Conservation (phyloP, 2,329 filamentous ascomycete genomes). For the Neonectria sp. region DNA sequence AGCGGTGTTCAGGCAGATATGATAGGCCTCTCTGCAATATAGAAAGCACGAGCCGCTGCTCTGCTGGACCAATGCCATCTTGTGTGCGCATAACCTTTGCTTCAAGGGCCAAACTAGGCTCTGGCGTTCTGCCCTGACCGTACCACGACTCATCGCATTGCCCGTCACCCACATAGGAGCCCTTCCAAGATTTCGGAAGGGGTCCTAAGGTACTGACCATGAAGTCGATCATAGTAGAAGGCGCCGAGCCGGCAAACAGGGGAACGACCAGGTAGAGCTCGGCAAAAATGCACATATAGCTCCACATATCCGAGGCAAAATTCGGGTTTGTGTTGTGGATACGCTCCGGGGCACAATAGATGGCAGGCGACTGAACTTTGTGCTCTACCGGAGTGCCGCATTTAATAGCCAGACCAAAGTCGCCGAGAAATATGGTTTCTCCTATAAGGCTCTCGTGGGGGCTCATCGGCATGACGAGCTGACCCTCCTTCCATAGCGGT, state of each 20-base stretch:
- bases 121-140: slow-evolving; percentile 13
- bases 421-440: slow-evolving; percentile 24
- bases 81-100: slow-evolving; percentile 2
- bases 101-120: slow-evolving; percentile 15
- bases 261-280: slow-evolving; percentile 24
- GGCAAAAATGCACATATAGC: slow-evolving; percentile 32
- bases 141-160: slow-evolving; percentile 22
- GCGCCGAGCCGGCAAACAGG: slow-evolving; percentile 10
- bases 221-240: background rate
- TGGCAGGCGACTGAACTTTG: slow-evolving; percentile 30
- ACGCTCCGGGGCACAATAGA: slow-evolving; percentile 34
- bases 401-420: slow-evolving; percentile 30
- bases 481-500: slow-evolving; percentile 27
- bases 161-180: slow-evolving; percentile 8
- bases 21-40: slow-evolving; percentile 16
- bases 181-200: slow-evolving; percentile 32
- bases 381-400: slow-evolving; percentile 8
- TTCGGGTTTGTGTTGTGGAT: slow-evolving; percentile 24
- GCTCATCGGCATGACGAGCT: slow-evolving; percentile 26
- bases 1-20: slow-evolving; percentile 23
- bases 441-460: slow-evolving; percentile 16
- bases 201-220: slow-evolving; percentile 28
- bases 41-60: slow-evolving; percentile 7
- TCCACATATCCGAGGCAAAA: slow-evolving; percentile 36
- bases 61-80: background rate